A percentile compares a stretch with the other conserved stretches of the same genome.
Evolutionary conservation across 73 alveolate genomes (phyloP).

Genomic region (Symbiodinium natans): DNA sequence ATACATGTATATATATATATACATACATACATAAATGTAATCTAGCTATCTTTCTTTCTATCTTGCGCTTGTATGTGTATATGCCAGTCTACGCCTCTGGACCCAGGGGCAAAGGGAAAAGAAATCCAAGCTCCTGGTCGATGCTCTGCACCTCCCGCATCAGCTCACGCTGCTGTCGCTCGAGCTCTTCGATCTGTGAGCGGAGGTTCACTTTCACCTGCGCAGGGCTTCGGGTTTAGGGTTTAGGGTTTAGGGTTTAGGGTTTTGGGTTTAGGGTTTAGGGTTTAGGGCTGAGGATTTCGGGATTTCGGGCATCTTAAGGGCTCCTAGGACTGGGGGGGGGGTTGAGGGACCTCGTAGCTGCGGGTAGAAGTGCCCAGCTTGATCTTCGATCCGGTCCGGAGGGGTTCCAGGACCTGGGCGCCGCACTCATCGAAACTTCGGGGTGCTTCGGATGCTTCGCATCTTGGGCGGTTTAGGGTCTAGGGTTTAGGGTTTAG

Average conservation of each 20-base stretch:
- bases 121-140: slow-evolving; percentile 25
- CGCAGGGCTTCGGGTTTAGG: background rate
- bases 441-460: background rate
- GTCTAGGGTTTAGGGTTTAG: background rate
- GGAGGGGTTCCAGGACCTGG: slow-evolving; percentile 63
- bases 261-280: background rate
- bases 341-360: slow-evolving; percentile 56
- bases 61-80: too few species aligned
- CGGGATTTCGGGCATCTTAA: too few species aligned
- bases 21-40: too few species aligned
- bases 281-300: background rate
- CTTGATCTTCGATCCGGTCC: slow-evolving; percentile 38
- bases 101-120: background rate
- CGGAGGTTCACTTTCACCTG: slow-evolving; percentile 70
- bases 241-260: background rate
- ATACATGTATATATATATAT: too few species aligned
- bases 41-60: too few species aligned
- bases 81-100: background rate
- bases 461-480: background rate
- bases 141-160: slow-evolving; percentile 90
- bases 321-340: too few species aligned
- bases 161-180: slow-evolving; percentile 64
- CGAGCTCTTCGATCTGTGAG: slow-evolving; percentile 64
- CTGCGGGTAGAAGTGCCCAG: slow-evolving; percentile 85
- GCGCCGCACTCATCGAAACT: too few species aligned